Conservation (phyloP, 2,329 filamentous ascomycete species). For the Beauveria sp. region DNA sequence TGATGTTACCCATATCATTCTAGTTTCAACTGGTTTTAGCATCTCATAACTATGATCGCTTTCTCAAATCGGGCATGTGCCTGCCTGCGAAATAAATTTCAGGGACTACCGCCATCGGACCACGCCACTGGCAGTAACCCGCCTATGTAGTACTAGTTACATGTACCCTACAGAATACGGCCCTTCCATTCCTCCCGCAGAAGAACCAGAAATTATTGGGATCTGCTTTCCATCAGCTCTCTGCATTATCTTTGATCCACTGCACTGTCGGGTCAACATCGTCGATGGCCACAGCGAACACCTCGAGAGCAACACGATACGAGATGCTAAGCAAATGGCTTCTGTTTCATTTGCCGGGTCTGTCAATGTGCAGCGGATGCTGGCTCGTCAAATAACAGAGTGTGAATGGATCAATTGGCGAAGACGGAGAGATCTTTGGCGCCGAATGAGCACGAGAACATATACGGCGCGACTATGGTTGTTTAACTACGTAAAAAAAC, state of each 20-base stretch:
- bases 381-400: constrained; percentile 26
- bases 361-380: constrained; percentile 35
- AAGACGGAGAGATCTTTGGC: constrained; percentile 27
- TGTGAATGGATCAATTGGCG: constrained; percentile 20
- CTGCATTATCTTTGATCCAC: constrained; percentile 32
- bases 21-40: too few species aligned
- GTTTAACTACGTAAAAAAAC: constrained; percentile 24
- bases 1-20: too few species aligned
- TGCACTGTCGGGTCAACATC: constrained; percentile 37
- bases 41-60: too few species aligned
- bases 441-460: constrained; percentile 28
- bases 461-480: constrained; percentile 27
- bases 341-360: constrained; percentile 34
- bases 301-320: constrained; percentile 44
- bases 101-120: not conserved
- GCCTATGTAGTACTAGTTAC: too few species aligned
- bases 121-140: too few species aligned
- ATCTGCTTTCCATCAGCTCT: constrained; percentile 28
- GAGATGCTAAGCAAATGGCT: constrained; percentile 41
- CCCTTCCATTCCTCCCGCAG: constrained; percentile 27
- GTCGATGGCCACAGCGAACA: constrained; percentile 39
- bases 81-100: not conserved
- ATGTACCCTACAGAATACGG: not conserved
- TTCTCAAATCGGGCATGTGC: too few species aligned
- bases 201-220: constrained; percentile 35